Evolutionary conservation across 1,284 basidiomycete species (phyloP).

Genomic region (Ganoderma boninense): DNA sequence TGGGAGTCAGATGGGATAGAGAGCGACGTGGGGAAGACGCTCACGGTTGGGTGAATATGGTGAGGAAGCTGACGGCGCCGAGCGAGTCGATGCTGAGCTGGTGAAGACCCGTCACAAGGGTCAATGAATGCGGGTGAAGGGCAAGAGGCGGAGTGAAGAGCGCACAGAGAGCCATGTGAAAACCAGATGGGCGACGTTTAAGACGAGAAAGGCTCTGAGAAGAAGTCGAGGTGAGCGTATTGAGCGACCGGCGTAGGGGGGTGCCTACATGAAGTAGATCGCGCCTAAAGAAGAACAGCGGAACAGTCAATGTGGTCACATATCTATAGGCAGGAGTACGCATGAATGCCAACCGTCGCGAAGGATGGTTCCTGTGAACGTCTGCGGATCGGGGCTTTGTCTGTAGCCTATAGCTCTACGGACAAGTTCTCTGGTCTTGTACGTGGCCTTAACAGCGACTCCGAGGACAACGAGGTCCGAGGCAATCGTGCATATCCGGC

Average conservation of each 20-base stretch:
- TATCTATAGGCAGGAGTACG: background rate
- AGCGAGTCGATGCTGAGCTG: background rate
- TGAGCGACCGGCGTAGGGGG: background rate
- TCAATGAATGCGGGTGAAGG: background rate
- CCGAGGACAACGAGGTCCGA: background rate
- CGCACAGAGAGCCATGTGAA: background rate
- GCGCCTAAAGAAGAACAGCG: background rate
- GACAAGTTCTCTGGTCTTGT: background rate
- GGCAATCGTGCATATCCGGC: background rate
- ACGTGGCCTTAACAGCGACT: background rate
- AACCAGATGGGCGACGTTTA: background rate
- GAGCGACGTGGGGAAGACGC: background rate
- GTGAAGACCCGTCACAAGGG: background rate
- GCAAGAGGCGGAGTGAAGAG: background rate
- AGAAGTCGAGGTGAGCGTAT: background rate
- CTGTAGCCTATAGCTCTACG: background rate
- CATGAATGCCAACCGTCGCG: background rate
- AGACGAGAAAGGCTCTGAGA: background rate
- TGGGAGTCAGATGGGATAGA: background rate
- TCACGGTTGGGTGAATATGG: background rate
- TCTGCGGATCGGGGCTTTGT: background rate
- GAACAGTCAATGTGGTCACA: background rate
- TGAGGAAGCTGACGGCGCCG: background rate
- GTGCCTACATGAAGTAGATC: background rate
- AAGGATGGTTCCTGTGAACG: background rate